Evolutionary conservation across 2,329 filamentous ascomycete species (phyloP).

Genomic region (Calonectria hawksworthii): DNA sequence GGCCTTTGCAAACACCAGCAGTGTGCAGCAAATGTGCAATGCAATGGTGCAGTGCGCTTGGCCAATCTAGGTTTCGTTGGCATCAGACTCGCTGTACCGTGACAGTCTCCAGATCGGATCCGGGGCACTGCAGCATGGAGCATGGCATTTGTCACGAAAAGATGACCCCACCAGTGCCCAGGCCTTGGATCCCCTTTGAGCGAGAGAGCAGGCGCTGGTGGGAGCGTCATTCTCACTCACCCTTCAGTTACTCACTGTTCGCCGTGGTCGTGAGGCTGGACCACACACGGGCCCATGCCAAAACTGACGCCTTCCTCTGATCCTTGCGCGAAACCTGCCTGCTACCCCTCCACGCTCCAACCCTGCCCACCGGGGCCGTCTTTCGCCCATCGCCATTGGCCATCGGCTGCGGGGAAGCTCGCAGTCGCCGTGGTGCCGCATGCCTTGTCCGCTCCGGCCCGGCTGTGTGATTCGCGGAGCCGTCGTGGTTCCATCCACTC

Average conservation of each 20-base stretch:
- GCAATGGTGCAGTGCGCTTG: constrained; percentile 13
- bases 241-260: neutral
- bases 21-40: neutral
- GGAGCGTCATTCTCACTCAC: neutral
- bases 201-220: neutral
- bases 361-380: constrained; percentile 4
- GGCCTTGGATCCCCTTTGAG: constrained; percentile 21
- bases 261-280: constrained; percentile 8
- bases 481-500: constrained; percentile 37
- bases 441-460: constrained; percentile 34
- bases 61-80: constrained; percentile 31
- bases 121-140: constrained; percentile 44
- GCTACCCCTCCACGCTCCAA: constrained; percentile 19
- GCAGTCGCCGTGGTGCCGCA: constrained; percentile 34
- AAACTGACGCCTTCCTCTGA: neutral
- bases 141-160: constrained; percentile 42
- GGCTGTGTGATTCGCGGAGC: constrained; percentile 44
- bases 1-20: neutral
- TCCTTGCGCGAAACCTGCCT: neutral
- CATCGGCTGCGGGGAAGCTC: constrained; percentile 45
- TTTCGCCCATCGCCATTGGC: constrained; percentile 36
- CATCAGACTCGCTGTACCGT: constrained; percentile 24
- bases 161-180: constrained; percentile 16
- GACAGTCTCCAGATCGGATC: constrained; percentile 41
- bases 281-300: neutral